A percentile compares a stretch with the other conserved stretches of the same genome.
phyloP scores from a whole-genome alignment of 2,329 filamentous ascomycete species.

The Fusarium luffae region DNA sequence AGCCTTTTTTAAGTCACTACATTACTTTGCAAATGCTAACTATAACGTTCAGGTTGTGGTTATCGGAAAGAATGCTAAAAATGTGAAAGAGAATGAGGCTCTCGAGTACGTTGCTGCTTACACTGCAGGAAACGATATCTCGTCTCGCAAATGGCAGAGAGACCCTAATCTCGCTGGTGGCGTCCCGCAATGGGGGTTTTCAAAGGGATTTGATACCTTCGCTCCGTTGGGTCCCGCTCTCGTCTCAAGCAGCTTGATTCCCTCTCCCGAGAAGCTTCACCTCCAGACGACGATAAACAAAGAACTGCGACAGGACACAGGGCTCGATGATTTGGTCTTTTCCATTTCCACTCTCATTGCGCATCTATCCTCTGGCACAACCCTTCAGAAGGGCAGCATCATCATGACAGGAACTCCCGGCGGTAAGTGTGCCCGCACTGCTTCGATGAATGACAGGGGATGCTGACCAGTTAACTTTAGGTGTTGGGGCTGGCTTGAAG shows the following conservation, averaged over 20 bases:
- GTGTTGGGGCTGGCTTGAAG: slow-evolving; percentile 57
- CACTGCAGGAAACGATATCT: slow-evolving; percentile 66
- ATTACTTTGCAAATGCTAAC: background rate
- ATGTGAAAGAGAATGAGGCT: slow-evolving; percentile 58
- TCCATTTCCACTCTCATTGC: slow-evolving; percentile 52
- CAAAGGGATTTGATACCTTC: slow-evolving; percentile 67
- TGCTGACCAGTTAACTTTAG: slow-evolving; percentile 17
- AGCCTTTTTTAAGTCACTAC: rapidly evolving
- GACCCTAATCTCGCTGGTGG: slow-evolving; percentile 60
- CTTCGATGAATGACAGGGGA: rapidly evolving
- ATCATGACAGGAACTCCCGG: slow-evolving; percentile 60
- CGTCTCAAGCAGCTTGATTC: slow-evolving; percentile 55
- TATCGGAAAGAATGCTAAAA: slow-evolving; percentile 61
- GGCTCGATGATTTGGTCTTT: slow-evolving; percentile 58
- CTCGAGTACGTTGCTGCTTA: slow-evolving; percentile 64
- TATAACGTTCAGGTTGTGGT: slow-evolving; percentile 41
- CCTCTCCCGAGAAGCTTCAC: slow-evolving; percentile 55
- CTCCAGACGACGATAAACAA: slow-evolving; percentile 61
- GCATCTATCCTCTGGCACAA: slow-evolving; percentile 56
- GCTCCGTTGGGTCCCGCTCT: slow-evolving; percentile 63
- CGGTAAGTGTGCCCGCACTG: background rate
- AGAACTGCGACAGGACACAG: slow-evolving; percentile 57
- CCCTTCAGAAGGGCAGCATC: slow-evolving; percentile 55
- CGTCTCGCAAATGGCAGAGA: slow-evolving; percentile 62
- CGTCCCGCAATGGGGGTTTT: slow-evolving; percentile 67